Evolutionary conservation across 257 asterid species (phyloP).

Genomic region (Coffea canephora): DNA sequence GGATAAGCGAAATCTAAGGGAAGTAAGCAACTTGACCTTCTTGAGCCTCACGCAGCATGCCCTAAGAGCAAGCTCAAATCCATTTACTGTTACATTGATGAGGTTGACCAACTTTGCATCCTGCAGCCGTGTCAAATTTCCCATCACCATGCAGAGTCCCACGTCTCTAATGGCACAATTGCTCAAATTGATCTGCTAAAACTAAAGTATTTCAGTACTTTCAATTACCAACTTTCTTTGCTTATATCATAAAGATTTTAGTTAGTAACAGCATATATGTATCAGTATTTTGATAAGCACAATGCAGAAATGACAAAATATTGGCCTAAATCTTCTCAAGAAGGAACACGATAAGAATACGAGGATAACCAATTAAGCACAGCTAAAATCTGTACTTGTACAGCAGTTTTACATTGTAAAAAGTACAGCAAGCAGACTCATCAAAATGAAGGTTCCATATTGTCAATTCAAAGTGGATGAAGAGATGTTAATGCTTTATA

Average conservation of each 20-base stretch:
- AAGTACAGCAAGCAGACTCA: not conserved
- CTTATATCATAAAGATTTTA: not conserved
- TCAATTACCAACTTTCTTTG: not conserved
- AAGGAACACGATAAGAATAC: not conserved
- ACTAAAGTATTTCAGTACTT: not conserved
- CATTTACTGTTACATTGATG: slow-evolving; percentile 47
- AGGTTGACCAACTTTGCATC: slow-evolving; percentile 59
- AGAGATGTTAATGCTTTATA: not conserved
- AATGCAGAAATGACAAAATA: not conserved
- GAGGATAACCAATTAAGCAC: not conserved
- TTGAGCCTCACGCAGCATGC: slow-evolving; percentile 51
- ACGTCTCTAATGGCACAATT: slow-evolving; percentile 50
- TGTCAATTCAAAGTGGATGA: not conserved
- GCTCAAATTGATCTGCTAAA: slow-evolving; percentile 57
- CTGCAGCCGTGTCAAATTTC: slow-evolving; percentile 60
- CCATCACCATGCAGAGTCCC: slow-evolving; percentile 70
- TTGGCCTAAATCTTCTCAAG: not conserved
- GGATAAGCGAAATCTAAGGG: slow-evolving; percentile 43
- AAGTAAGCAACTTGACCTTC: slow-evolving; percentile 54
- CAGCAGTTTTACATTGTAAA: not conserved
- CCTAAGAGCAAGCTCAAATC: slow-evolving; percentile 60
- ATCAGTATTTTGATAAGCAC: not conserved
- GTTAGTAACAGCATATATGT: too few relatives aligned
- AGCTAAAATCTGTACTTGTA: not conserved
- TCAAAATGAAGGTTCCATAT: not conserved